Conservation (phyloP, 345 rosid genomes). For the Syzygium aromaticum region DNA sequence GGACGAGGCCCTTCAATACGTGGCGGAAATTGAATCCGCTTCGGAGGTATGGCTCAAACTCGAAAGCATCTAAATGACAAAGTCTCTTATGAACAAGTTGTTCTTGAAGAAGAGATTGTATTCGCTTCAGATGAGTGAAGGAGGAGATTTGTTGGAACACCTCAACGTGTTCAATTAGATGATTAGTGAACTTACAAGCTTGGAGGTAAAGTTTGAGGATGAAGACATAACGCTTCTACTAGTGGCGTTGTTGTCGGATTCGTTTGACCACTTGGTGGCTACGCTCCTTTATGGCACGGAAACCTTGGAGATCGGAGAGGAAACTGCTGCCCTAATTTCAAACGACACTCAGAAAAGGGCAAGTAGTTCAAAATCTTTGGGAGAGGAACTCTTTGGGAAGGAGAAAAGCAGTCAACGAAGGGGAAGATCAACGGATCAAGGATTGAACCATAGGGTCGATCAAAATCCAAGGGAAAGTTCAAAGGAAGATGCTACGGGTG, state of each 20-base stretch:
- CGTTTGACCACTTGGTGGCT: not conserved
- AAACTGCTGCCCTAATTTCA: not conserved
- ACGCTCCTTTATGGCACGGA: not conserved
- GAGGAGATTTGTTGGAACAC: too few relatives aligned
- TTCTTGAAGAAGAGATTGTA: too few relatives aligned
- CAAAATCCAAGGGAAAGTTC: not conserved
- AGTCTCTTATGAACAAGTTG: too few relatives aligned
- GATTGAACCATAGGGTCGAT: not conserved
- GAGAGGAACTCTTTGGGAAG: not conserved
- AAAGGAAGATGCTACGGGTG: too few relatives aligned
- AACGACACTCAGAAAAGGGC: not conserved
- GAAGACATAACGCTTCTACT: not conserved
- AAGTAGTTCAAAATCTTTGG: not conserved
- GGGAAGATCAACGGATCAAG: not conserved
- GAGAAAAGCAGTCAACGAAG: not conserved
- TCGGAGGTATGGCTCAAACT: too few relatives aligned
- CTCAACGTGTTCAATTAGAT: too few relatives aligned
- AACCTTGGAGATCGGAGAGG: not conserved
- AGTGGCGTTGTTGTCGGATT: fast-evolving
- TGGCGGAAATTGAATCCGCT: too few relatives aligned
- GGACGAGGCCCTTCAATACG: too few relatives aligned
- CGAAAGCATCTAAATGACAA: too few relatives aligned
- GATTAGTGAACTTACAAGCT: too few relatives aligned
- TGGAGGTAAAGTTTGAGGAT: not conserved
- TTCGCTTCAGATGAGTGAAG: too few relatives aligned